These are phyloP conservation scores for Sistotremastrum suecicum DNA, from an alignment of 768 basidiomycete species.

Conservation along the genomic window DNA sequence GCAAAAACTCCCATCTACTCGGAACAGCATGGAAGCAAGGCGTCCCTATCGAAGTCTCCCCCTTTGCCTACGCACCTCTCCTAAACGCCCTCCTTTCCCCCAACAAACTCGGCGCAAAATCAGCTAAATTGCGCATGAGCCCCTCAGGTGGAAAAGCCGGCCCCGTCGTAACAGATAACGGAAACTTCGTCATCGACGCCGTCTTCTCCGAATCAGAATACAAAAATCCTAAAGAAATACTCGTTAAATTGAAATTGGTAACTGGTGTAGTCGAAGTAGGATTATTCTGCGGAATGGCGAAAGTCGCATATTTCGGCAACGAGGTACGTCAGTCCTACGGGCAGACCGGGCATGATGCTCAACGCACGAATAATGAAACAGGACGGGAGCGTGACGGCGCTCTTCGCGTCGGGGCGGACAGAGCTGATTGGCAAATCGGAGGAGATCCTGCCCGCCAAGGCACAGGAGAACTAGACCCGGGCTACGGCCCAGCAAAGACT, in stretches of 20 bases:
- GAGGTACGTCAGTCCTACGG: constrained; percentile 27
- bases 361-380: too few relatives aligned
- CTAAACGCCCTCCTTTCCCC: constrained; percentile 44
- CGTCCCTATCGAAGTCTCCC: constrained; percentile 92
- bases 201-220: constrained; percentile 65
- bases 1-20: constrained; percentile 77
- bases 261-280: constrained; percentile 99
- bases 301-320: constrained; percentile 95
- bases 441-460: too few relatives aligned
- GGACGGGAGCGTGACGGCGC: too few relatives aligned
- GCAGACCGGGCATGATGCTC: too few relatives aligned
- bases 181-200: constrained; percentile 96
- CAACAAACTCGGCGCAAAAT: constrained; percentile 43
- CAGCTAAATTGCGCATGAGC: constrained; percentile 83
- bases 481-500: too few relatives aligned
- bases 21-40: constrained; percentile 84
- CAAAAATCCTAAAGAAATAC: constrained; percentile 48
- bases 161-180: constrained; percentile 93
- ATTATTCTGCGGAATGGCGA: constrained; percentile 85
- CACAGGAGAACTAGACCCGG: too few relatives aligned
- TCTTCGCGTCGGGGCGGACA: too few relatives aligned
- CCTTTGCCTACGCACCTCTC: constrained; percentile 88
- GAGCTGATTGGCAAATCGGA: too few relatives aligned
- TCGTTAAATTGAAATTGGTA: constrained; percentile 70
- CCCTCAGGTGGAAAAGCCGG: constrained; percentile 41